Evolutionary conservation across 73 alveolate species (phyloP).

Genomic region (Tetrahymena malaccensis): DNA sequence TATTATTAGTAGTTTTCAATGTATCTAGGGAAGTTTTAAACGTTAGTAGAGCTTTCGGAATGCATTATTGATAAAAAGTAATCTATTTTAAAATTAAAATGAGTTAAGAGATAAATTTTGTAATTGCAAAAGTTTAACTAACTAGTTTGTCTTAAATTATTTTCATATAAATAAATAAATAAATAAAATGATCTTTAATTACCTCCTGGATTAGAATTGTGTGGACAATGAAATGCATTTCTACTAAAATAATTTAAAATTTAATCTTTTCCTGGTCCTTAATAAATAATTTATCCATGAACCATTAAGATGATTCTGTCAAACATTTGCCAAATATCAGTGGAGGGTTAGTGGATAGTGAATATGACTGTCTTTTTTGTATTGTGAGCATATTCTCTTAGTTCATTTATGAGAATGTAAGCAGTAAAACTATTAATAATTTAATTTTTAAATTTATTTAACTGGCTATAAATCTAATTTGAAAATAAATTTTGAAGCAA

Average conservation of each 20-base stretch:
- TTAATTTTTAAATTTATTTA: background rate
- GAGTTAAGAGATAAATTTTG: background rate
- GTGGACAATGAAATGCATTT: conserved; percentile 68
- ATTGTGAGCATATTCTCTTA: conserved; percentile 41
- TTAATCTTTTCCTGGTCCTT: conserved; percentile 25
- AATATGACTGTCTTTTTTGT: conserved; percentile 66
- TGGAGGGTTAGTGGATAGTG: conserved; percentile 83
- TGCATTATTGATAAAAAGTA: background rate
- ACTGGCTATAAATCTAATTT: background rate
- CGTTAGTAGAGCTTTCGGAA: background rate
- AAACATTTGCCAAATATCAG: conserved; percentile 58
- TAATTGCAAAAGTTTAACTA: background rate
- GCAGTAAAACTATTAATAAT: conserved; percentile 31
- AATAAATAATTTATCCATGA: conserved; percentile 51
- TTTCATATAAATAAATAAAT: no score
- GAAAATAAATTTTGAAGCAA: no score
- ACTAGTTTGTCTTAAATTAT: no score
- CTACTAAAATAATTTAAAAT: conserved; percentile 46
- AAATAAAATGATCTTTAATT: no score
- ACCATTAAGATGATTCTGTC: conserved; percentile 61
- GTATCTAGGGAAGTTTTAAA: background rate
- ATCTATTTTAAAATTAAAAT: background rate
- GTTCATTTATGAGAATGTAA: conserved; percentile 29
- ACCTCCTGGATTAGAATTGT: conserved; percentile 70
- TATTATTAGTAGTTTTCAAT: background rate